A percentile compares a stretch with the other conserved stretches of the same genome.
Evolutionary conservation across 2,329 filamentous ascomycete species (phyloP).

Genomic region (Penicillium brasilianum): DNA sequence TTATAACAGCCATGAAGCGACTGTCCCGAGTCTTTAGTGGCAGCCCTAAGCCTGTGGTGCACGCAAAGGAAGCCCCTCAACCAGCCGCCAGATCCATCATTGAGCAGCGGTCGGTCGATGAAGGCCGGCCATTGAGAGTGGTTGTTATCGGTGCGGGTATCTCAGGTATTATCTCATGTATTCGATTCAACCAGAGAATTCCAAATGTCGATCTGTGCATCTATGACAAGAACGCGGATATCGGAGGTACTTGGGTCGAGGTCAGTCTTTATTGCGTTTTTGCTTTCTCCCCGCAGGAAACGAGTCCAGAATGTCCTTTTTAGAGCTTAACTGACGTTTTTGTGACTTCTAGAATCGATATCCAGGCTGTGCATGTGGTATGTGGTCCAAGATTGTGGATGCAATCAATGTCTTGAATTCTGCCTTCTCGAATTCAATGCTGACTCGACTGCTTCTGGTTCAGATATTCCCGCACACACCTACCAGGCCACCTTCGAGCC

Average conservation of each 20-base stretch:
- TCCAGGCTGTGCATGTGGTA: slow-evolving; percentile 45
- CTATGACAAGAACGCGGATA: slow-evolving; percentile 43
- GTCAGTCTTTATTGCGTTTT: not conserved
- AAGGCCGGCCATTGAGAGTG: slow-evolving; percentile 39
- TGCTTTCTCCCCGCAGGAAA: not conserved
- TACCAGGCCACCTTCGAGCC: slow-evolving; percentile 60
- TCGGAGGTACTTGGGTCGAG: slow-evolving; percentile 44
- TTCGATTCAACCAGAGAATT: slow-evolving; percentile 45
- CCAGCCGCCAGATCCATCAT: slow-evolving; percentile 20
- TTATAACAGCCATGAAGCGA: slow-evolving; percentile 7
- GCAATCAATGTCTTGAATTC: not conserved
- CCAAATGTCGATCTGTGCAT: slow-evolving; percentile 43
- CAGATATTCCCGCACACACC: slow-evolving; percentile 54
- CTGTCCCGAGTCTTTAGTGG: slow-evolving; percentile 15
- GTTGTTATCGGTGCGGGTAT: slow-evolving; percentile 48
- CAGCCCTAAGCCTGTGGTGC: slow-evolving; percentile 3
- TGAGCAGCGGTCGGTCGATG: slow-evolving; percentile 41
- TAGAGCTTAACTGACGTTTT: not conserved
- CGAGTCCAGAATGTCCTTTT: no score
- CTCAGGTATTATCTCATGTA: slow-evolving; percentile 46
- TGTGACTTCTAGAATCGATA: slow-evolving; percentile 38
- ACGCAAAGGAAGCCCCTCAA: not conserved
- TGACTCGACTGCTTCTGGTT: not conserved
- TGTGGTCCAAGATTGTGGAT: slow-evolving; percentile 7
- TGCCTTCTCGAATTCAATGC: not conserved